Base-by-base conservation (phyloP, 148 eudicot species). In the Cornus suecica region DNA sequence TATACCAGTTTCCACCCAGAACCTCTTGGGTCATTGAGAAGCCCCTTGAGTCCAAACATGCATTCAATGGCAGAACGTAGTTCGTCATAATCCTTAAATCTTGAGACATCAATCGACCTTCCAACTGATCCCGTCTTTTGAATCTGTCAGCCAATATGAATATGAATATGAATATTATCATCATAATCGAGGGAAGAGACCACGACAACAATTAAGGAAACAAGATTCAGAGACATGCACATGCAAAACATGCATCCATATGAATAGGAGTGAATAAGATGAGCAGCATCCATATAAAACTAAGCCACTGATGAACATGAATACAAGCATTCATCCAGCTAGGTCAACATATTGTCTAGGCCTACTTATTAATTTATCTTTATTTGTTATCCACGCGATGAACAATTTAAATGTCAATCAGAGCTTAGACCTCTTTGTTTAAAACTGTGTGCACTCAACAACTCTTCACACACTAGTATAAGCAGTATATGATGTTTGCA, bases 41-140 rank as follows among this genome's bases (percentile, higher is more conserved):
- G 78, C 24, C 95, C 91, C 56, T 86, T 93, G 16, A 96, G 89
- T 31, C 97, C 98, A 77, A 96, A 96, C 99, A 96, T 96, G 42
- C 91, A 79, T 77, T 90, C 99, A 34, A 96, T 93, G 14, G 90
- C 97, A 70, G 77, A 81, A 27, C 92, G 81, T 31, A 96, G 87
- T 73, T 96, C 97, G 7, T 91, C 90, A 34, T 96, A 96, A 68
- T 85, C 88, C 84, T 81, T 91, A 70, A 85, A 96, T 71, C 94
- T 78, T 41, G 97, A 93, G 23, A 96, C 99, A 86, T 93, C 99
- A 37, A 96, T 96, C 29, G 98, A 96, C 80, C 99, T 81, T 66
- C 99, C 99, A 76, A 96, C 99, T 5, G 98, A 96, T 79, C 98
- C 99, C 13, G 94, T 83, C 90, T 96, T 96, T 75, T 93, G 99